Base-by-base conservation (phyloP, 164 flowering plant species). In the Litsea cubeba region DNA sequence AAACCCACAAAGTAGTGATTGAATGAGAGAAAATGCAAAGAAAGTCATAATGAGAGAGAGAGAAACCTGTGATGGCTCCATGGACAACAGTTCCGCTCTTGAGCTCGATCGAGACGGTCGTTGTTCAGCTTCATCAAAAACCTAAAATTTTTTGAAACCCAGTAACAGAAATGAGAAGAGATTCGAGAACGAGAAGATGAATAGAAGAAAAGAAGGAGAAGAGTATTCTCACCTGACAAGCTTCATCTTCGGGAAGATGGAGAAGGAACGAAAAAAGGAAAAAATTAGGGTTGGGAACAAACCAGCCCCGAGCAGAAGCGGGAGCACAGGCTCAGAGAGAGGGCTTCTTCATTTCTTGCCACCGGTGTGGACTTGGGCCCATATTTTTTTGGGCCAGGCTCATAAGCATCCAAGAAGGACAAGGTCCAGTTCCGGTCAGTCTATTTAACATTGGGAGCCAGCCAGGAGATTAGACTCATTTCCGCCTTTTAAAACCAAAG, bases 61-160 rank as follows among this genome's bases (percentile, higher is more conserved):
- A 20, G 62, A 70, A 14, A 94, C 96, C 97, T 79, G 88, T 92
- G 78, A 92, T 94, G 79, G 98, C 92, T 65, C 98, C 98, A 74
- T 94, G 91, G 72, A 94, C 98, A 66, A 92, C 86, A 57, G 96
- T 92, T 3, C 98, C 98, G 72, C 92, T 94, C 84, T 94, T 94
- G 74, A 94, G 93, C 89, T 94, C 98, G 71, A 94, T 94, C 66
- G 95, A 90, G 23, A 92, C 97, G 10, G 98, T 94, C 98, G 75
- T 94, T 94, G 89, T 88, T 94, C 85, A 94, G 46, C 85, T 94
- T 94, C 97, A 92, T 94, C 90, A 94, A 83, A 84, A 94, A 94
- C 91, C 98, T 93, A 79, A 7, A 15, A 23, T 54, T 57, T 62
- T 26, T 49, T 15, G 51, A n/a, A 46, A 25, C 25, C 2, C 0